These are phyloP conservation scores for Rhodotorula glutinis DNA, from an alignment of 1,284 basidiomycete genomes.

Conservation along the genomic window DNA sequence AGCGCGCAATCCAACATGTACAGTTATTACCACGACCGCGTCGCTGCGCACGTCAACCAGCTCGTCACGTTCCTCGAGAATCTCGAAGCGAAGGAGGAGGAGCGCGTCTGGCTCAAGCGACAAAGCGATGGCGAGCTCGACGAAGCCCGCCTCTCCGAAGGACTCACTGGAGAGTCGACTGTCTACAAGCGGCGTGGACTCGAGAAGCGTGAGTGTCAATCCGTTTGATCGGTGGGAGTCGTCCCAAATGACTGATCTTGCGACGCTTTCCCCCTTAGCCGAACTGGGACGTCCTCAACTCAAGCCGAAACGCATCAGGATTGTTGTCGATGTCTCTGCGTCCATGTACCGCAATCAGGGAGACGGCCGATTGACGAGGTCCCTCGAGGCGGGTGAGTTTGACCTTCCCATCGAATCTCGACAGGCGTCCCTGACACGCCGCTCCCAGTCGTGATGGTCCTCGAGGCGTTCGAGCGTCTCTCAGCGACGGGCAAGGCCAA, in stretches of 20 bases:
- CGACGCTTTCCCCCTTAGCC: constrained; percentile 2
- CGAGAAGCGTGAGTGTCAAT: constrained; percentile 28
- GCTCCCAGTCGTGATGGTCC: constrained; percentile 43
- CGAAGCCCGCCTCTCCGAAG: constrained; percentile 47
- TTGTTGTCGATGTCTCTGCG: constrained; percentile 46
- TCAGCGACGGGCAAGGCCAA: constrained; percentile 29
- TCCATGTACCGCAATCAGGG: constrained; percentile 37
- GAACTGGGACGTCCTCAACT: constrained; percentile 41
- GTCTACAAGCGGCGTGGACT: constrained; percentile 45
- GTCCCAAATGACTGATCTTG: neutral
- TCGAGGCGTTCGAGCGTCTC: constrained; percentile 45
- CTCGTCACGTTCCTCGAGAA: constrained; percentile 40
- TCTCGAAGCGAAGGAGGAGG: constrained; percentile 49
- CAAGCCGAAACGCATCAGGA: constrained; percentile 50
- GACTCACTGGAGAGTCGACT: constrained; percentile 48
- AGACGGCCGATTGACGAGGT: constrained; percentile 26
- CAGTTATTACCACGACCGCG: constrained; percentile 40
- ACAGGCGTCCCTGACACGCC: neutral
- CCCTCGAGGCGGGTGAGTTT: constrained; percentile 26
- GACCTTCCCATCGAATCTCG: too few relatives aligned
- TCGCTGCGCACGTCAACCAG: constrained; percentile 27
- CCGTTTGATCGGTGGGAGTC: neutral
- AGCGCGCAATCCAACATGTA: constrained; percentile 45
- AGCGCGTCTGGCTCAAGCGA: constrained; percentile 48
- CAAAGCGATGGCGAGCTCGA: constrained; percentile 50